Conservation (phyloP, 2,329 filamentous ascomycete genomes). For the Colletotrichum salicis region DNA sequence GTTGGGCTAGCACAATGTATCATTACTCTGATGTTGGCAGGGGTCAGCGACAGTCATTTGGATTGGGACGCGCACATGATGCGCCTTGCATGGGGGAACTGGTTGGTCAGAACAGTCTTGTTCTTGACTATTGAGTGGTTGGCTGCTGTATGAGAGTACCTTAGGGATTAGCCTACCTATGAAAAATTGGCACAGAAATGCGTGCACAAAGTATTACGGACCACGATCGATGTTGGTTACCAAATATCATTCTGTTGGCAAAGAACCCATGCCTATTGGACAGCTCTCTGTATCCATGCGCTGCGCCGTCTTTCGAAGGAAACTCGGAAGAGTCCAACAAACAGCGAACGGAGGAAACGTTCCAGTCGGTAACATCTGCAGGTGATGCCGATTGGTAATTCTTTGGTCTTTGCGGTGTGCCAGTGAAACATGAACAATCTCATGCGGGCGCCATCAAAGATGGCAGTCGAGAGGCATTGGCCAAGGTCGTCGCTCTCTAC, state of each 20-base stretch:
- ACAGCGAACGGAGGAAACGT: neutral
- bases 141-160: neutral
- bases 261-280: neutral
- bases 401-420: neutral
- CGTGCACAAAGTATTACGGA: neutral
- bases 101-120: neutral
- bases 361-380: neutral
- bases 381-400: neutral
- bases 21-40: conserved; percentile 29
- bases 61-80: neutral
- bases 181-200: neutral
- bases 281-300: neutral
- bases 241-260: neutral
- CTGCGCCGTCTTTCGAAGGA: neutral
- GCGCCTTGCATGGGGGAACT: neutral
- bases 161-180: neutral
- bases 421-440: conserved; percentile 7
- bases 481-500: neutral
- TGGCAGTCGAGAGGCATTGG: neutral
- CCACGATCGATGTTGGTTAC: neutral
- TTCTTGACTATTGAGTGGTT: neutral
- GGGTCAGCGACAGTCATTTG: neutral
- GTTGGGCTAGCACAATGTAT: conserved; percentile 41
- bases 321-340: neutral
- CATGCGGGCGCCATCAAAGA: neutral